A percentile compares a stretch with the other conserved stretches of the same genome.
Evolutionary conservation across 805 yeast species (phyloP).

Genomic region (Metschnikowia baotianmanensis): DNA sequence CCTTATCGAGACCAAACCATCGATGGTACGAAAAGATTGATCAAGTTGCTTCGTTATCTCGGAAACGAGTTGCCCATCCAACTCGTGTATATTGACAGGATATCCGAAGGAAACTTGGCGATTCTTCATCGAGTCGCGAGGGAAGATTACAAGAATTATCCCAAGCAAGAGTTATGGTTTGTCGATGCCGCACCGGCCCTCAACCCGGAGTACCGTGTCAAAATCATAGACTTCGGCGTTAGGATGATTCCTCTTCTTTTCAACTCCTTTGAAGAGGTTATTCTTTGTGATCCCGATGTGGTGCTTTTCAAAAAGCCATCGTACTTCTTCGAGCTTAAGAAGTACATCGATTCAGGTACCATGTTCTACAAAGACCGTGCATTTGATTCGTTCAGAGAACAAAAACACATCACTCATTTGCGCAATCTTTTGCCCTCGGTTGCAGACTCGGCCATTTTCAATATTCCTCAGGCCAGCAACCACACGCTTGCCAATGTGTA

Average conservation of each 20-base stretch:
- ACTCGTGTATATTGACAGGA: slow-evolving; percentile 26
- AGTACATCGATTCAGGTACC: slow-evolving; percentile 33
- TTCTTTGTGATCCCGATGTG: slow-evolving; percentile 52
- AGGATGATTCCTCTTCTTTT: slow-evolving; percentile 13
- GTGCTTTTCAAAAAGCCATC: slow-evolving; percentile 36
- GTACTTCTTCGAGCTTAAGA: slow-evolving; percentile 31
- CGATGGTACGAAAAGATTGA: no score
- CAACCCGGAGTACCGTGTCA: slow-evolving; percentile 15
- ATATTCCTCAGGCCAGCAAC: slow-evolving; percentile 33
- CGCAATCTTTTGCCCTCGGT: slow-evolving; percentile 42
- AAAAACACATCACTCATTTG: slow-evolving; percentile 35
- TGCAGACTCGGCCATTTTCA: slow-evolving; percentile 22
- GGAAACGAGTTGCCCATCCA: slow-evolving; percentile 40
- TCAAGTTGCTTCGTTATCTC: slow-evolving; percentile 24
- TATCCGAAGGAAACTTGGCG: slow-evolving; percentile 6
- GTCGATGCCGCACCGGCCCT: slow-evolving; percentile 26
- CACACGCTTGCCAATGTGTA: slow-evolving; percentile 29
- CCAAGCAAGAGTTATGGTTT: slow-evolving; percentile 40
- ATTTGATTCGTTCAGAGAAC: slow-evolving; percentile 28
- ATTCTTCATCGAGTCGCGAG: slow-evolving; percentile 10
- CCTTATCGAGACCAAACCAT: no score
- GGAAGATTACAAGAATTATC: slow-evolving; percentile 9
- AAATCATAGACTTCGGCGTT: slow-evolving; percentile 38
- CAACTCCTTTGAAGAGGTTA: slow-evolving; percentile 15
- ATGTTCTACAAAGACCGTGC: slow-evolving; percentile 13